Conservation (phyloP, 495 filamentous ascomycete species). For the Penicillium verhagenii region DNA sequence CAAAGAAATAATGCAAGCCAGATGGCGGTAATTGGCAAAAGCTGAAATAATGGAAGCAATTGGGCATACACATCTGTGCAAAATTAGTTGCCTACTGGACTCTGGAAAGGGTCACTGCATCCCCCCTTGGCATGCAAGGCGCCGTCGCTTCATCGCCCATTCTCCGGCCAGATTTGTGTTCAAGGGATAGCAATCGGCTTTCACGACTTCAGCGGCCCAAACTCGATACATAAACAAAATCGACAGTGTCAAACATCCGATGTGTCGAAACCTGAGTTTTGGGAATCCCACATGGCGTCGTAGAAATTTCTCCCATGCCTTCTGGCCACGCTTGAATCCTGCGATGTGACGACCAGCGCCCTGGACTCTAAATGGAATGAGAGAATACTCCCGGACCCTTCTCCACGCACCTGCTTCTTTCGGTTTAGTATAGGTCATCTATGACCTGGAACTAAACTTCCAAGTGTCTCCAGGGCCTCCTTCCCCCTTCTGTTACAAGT, state of each 20-base stretch:
- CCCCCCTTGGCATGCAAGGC: conserved; percentile 30
- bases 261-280: conserved; percentile 9
- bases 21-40: background rate
- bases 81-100: conserved; percentile 10
- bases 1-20: background rate
- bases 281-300: conserved; percentile 19
- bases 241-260: conserved; percentile 17
- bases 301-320: conserved; percentile 22
- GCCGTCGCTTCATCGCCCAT: conserved; percentile 24
- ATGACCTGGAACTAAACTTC: too few relatives aligned
- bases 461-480: too few relatives aligned
- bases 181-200: conserved; percentile 19
- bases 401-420: conserved; percentile 22
- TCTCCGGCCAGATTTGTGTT: conserved; percentile 7
- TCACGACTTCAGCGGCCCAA: conserved; percentile 4
- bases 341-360: conserved; percentile 2
- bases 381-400: conserved; percentile 3
- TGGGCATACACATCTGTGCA: background rate
- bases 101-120: conserved; percentile 8
- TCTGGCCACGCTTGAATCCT: conserved; percentile 20
- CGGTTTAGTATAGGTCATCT: conserved; percentile 13
- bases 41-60: background rate
- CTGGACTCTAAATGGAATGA: background rate
- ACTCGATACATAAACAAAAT: conserved; percentile 3
- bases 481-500: background rate